phyloP scores from a whole-genome alignment of 192 early-diverging fungal species.

The Thamnidium elegans region DNA sequence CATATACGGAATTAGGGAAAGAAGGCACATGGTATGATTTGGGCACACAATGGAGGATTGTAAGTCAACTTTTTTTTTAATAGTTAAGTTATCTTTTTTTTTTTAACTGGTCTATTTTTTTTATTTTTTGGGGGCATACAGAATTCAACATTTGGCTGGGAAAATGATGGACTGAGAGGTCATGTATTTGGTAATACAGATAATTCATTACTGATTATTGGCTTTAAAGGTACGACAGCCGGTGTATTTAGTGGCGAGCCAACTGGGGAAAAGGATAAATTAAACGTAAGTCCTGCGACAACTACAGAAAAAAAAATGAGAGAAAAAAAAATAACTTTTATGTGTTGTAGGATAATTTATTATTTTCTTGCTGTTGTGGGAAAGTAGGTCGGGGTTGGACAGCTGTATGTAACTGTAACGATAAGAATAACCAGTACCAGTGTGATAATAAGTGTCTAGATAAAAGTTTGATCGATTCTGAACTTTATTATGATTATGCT shows the following conservation, averaged over 20 bases:
- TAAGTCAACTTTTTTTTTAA: slow-evolving; percentile 19
- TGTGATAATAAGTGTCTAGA: slow-evolving; percentile 64
- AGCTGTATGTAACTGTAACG: slow-evolving; percentile 82
- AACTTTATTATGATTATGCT: slow-evolving; percentile 67
- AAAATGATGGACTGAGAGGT: slow-evolving; percentile 71
- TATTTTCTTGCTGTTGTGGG: slow-evolving; percentile 97
- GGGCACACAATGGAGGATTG: slow-evolving; percentile 55
- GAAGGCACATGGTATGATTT: slow-evolving; percentile 61
- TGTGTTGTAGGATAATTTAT: slow-evolving; percentile 72
- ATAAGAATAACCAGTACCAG: slow-evolving; percentile 37
- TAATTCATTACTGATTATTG: slow-evolving; percentile 71
- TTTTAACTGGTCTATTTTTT: not conserved
- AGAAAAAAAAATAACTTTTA: not conserved
- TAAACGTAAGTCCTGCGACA: slow-evolving; percentile 48
- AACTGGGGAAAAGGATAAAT: slow-evolving; percentile 70
- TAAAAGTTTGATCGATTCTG: slow-evolving; percentile 56
- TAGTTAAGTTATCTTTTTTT: slow-evolving; percentile 7
- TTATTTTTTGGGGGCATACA: slow-evolving; percentile 24
- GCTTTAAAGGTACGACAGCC: slow-evolving; percentile 84
- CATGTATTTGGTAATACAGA: slow-evolving; percentile 78
- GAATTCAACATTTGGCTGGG: slow-evolving; percentile 73
- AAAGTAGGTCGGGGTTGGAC: slow-evolving; percentile 77
- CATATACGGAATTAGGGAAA: slow-evolving; percentile 62
- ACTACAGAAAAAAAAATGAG: not conserved
- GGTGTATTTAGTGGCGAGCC: slow-evolving; percentile 63